Conservation (phyloP, 768 basidiomycete genomes). For the Phylloporus scabripes region DNA sequence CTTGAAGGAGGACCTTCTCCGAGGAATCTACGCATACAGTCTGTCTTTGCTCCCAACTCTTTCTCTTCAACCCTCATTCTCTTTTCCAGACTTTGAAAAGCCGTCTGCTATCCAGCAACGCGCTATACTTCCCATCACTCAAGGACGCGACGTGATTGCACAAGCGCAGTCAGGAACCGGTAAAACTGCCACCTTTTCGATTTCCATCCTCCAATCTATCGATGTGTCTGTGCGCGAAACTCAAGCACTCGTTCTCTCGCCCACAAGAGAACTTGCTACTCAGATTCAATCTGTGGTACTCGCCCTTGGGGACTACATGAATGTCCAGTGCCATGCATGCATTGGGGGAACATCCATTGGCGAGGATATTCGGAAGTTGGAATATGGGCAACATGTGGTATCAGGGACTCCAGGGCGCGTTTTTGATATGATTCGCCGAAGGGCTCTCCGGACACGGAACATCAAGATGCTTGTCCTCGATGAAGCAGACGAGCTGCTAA, state of each 20-base stretch:
- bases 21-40: conserved; percentile 99
- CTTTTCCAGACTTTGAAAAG: conserved; percentile 79
- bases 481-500: conserved; percentile 93
- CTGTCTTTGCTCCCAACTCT: conserved; percentile 21
- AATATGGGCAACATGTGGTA: conserved; percentile 96
- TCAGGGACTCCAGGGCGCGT: conserved; percentile 97
- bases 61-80: conserved; percentile 2
- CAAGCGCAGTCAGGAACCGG: conserved; percentile 99
- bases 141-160: conserved; percentile 96
- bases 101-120: conserved; percentile 99
- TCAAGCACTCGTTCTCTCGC: conserved; percentile 93
- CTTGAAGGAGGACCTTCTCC: conserved; percentile 90
- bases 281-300: conserved; percentile 97
- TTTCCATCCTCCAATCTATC: conserved; percentile 97
- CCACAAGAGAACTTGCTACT: conserved; percentile 98
- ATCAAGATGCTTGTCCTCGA: conserved; percentile 97
- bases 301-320: conserved; percentile 98
- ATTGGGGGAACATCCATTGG: conserved; percentile 97
- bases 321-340: conserved; percentile 97
- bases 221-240: conserved; percentile 92
- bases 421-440: conserved; percentile 97
- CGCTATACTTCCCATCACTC: conserved; percentile 92
- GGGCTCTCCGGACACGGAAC: conserved; percentile 88
- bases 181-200: conserved; percentile 99
- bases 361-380: conserved; percentile 95